Evolutionary conservation across 306 rosid species (phyloP), one percentile per base, ranked within the genome.

Genomic region (Quercus glauca): DNA sequence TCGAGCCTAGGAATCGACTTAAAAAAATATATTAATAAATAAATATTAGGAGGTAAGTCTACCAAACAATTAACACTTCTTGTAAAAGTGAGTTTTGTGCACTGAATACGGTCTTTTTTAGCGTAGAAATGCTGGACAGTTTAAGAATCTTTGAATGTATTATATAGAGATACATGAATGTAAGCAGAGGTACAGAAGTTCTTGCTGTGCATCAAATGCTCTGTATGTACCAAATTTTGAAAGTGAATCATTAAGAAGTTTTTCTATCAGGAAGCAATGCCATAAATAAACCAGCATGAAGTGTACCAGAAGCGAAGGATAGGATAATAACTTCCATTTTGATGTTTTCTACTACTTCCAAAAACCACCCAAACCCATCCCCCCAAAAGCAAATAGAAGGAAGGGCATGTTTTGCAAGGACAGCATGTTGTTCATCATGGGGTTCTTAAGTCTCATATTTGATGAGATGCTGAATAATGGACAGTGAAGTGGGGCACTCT

Each of bases 401-500:
- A 21, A 21, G 31, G 64, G 53, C 68, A 53, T 67, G 49, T 55
- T 78, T 65, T 56, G 67, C 68, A 45, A 59, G 80, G 81, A 85
- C 60, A 64, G 45, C 26, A 29, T 72, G 82, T 76, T 85, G 70
- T 71, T 76, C 81, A 59, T 73, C 72, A 73, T 71, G 73, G 81
- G 80, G 64, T 76, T 74, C 81, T 74, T 71, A 68, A 69, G 37
- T 72, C 68, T 76, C 80, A 77, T 61, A 60, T 68, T 56, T 83
- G 74, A 58, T 78, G 84, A 76, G 84, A 77, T 59, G 77, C 78
- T 83, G 56, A 76, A 79, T 69, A 35, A 83, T 58, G 65, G 63
- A 79, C 81, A 80, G 71, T 72, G 51, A 78, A 79, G 87, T 86
- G 82, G 87, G 83, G 79, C 60, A 81, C 68, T 25, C 41, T n/a